Base-by-base conservation (phyloP, 352 stramenopile genomes). In the Globisporangium okanoganense region DNA sequence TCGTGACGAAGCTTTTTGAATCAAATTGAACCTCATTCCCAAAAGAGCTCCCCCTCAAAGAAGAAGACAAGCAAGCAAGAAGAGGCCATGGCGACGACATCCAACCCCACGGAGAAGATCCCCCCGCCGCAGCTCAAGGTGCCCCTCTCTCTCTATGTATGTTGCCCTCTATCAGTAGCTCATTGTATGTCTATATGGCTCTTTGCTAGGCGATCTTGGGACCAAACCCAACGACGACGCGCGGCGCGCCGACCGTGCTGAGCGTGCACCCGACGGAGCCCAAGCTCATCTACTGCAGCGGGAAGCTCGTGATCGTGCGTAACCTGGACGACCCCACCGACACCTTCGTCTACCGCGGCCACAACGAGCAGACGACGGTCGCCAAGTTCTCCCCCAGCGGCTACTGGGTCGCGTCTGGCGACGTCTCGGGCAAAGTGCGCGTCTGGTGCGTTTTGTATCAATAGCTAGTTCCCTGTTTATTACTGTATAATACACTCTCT, bases 331-430 rank as follows among this genome's bases (percentile, higher is more conserved):
- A 96, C 58, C 80, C 88, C 60, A 78, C 67, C 5, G 80, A 96
- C 59, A 91, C 79, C 58, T 97, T 98, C 57, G 89, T 98, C 27
- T 99, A 99, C 82, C 93, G 97, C 54, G 95, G 95, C 58, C 96
- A 99, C 75, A 96, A 96, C 51, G 82, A 95, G 41, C 74, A 75
- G 18, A 97, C 93, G 14, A 98, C 92, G 0, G 87, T 94, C 22
- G 90, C 90, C 57, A 96, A 97, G 73, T 98, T 99, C 70, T 97
- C 87, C 18, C 95, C 96, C 0, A 97, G 85, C 45, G 97, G 97
- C 44, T 98, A 90, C 61, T 99, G 96, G 84, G 89, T 99, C 38
- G 89, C 90, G 25, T 97, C 85, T 10, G 94, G 83, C 20, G 95
- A 98, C 60, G 66, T 79, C 25, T 87, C 85, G 18, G 95, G 95